phyloP scores from a whole-genome alignment of 352 stramenopile genomes.

The Globisporangium recalcitrans region DNA sequence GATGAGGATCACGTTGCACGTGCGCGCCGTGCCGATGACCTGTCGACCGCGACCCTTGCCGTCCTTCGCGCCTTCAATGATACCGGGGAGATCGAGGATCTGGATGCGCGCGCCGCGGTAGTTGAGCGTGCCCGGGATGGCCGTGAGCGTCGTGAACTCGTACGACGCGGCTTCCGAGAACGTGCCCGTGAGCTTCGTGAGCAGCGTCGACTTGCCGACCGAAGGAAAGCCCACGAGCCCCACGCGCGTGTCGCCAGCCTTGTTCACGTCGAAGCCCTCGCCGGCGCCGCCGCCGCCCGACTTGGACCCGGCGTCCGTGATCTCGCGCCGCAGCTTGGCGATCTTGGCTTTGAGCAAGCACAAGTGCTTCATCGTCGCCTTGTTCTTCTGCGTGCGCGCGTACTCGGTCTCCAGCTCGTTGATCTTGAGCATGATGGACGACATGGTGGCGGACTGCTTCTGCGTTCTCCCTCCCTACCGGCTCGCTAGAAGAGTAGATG shows the following conservation, averaged over 20 bases:
- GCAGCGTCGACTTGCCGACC: slow-evolving; percentile 97
- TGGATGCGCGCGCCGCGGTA: slow-evolving; percentile 90
- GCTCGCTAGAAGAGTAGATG: not conserved
- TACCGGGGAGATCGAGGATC: slow-evolving; percentile 91
- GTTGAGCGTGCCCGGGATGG: slow-evolving; percentile 96
- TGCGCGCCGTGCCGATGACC: slow-evolving; percentile 96
- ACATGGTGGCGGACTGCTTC: slow-evolving; percentile 23
- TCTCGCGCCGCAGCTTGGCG: slow-evolving; percentile 93
- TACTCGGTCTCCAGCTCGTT: slow-evolving; percentile 90
- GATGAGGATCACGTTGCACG: slow-evolving; percentile 98
- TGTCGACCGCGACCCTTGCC: slow-evolving; percentile 95
- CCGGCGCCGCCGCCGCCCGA: slow-evolving; percentile 55
- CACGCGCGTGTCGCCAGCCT: slow-evolving; percentile 95
- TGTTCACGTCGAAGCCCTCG: slow-evolving; percentile 91
- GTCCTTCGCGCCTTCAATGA: slow-evolving; percentile 99
- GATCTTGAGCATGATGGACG: slow-evolving; percentile 71
- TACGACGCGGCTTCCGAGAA: slow-evolving; percentile 94
- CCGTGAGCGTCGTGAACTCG: slow-evolving; percentile 99
- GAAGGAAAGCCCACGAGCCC: slow-evolving; percentile 98
- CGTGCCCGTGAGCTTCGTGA: slow-evolving; percentile 96
- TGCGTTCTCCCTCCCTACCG: not conserved
- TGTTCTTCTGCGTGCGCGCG: slow-evolving; percentile 99
- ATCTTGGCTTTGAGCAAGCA: slow-evolving; percentile 98
- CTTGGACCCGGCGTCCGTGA: slow-evolving; percentile 82
- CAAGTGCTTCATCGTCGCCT: slow-evolving; percentile 99